Base-by-base conservation (phyloP, 2,329 filamentous ascomycete species). In the Ilyonectria robusta region DNA sequence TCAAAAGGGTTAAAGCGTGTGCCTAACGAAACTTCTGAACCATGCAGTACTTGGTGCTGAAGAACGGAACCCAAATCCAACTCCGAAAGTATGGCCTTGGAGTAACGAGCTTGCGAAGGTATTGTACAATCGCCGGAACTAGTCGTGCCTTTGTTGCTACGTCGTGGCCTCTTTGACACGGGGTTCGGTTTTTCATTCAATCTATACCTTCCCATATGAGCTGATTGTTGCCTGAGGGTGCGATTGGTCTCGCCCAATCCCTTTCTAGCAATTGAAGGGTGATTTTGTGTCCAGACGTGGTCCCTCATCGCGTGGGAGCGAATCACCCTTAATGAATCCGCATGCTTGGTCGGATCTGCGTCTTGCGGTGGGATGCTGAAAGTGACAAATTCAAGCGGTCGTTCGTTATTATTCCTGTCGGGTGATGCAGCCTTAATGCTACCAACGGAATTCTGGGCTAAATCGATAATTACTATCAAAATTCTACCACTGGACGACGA, bases 1-100 rank as follows among this genome's bases (percentile, higher is more conserved):
- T 50, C 47, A 50, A 50, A 50, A 50, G 47, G 47, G 47, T 50
- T 50, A 26, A 50, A 50, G 21, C 23, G 23, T 50, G 47, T 29
- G 47, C 47, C 23, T 26, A 50, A 50, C 47, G 47, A 50, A 50
- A 50, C 47, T 31, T 50, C 21, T 50, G 10, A 3, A 50, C 47
- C 11, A 50, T 50, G 9, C 23, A 50, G 47, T 23, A 29, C 23
- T 50, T 50, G 47, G 47, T 29, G 23, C 23, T 50, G 47, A 23
- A 50, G 47, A 50, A 50, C 47, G 23, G 9, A 50, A 31, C 19
- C 47, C 23, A 50, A 50, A 50, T 50, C 47, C 47, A 31, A 50
- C 47, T 50, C 47, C 21, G 23, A 50, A 50, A 29, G 47, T 15
- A 50, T 50, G 6, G 23, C 21, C 47, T 29, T 31, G 23, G 47